phyloP scores from a whole-genome alignment of 805 yeast genomes.

The Barnettozyma sucrosica region DNA sequence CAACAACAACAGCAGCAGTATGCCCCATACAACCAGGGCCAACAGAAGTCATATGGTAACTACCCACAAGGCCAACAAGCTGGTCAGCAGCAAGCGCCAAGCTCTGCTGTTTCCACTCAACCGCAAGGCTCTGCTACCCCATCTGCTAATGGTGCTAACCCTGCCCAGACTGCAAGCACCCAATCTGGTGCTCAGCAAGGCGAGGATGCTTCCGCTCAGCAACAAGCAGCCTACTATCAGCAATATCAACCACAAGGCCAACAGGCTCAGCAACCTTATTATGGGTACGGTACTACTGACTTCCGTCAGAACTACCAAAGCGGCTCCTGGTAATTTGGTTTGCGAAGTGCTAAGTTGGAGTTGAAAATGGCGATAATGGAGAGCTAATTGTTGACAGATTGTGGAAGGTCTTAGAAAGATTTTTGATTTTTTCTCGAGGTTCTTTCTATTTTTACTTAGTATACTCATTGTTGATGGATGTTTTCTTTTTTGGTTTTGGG shows the following conservation, averaged over 20 bases:
- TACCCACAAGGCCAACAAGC: constrained; percentile 15
- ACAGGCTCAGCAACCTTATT: constrained; percentile 15
- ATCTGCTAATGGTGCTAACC: constrained; percentile 12
- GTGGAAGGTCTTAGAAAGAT: background rate
- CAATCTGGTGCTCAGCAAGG: constrained; percentile 12
- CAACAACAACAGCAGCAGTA: constrained; percentile 13
- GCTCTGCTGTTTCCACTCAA: constrained; percentile 10
- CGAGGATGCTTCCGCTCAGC: constrained; percentile 15
- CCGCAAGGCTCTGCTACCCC: constrained; percentile 11
- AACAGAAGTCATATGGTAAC: constrained; percentile 19
- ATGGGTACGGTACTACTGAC: constrained; percentile 16
- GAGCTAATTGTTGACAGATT: background rate
- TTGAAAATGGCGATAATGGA: background rate
- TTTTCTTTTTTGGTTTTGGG: background rate
- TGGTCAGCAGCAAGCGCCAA: constrained; percentile 8
- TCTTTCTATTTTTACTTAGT: background rate
- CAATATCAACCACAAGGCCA: constrained; percentile 22
- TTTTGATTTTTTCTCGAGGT: background rate
- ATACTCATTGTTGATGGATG: background rate
- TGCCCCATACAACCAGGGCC: constrained; percentile 15
- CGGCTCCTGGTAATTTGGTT: constrained; percentile 19
- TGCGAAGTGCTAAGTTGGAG: background rate
- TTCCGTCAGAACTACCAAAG: constrained; percentile 11
- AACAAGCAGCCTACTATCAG: constrained; percentile 24
- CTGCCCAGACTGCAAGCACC: constrained; percentile 5